Base-by-base conservation (phyloP, 2,329 filamentous ascomycete genomes). In the Calonectria pseudoreteaudii region DNA sequence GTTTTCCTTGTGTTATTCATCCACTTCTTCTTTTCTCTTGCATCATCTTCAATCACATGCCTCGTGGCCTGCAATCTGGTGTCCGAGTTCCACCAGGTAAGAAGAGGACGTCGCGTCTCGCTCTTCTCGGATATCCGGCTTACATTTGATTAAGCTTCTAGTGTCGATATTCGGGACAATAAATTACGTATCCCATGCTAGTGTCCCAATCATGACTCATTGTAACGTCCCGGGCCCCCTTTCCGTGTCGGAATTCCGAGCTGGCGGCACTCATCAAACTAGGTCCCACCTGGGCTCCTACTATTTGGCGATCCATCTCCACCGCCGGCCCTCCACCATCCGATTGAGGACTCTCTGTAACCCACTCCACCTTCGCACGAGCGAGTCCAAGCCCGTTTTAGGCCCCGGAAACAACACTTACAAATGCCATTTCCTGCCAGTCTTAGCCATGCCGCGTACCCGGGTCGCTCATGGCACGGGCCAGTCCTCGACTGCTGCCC, bases 191-290 rank as follows among this genome's bases (percentile, higher is more conserved):
- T 44, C 41, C 41, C 41, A 44, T n/a, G 41, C n/a, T 44, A 44
- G 41, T 44, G 41, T n/a, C 41, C 41, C 41, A 44, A 44, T 44
- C 41, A 44, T 44, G 41, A 44, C 41, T 44, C 41, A 44, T n/a
- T 44, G 41, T 9, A 44, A 34, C 49, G 58, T 28, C 58, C 58
- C 62, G 36, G 31, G 31, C 2, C 44, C 30, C 44, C 31, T 36
- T 38, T 65, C 23, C 13, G 20, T 18, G 41, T 75, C 79, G 79
- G 79, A 75, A 68, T 74, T 80, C 76, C 67, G 68, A 76, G 49
- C 9, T n/a, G 44, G 71, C 75, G 77, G 75, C 66, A 80, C 77
- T 79, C 77, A 79, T 72, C 23, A 47, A 30, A 30, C 41, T 28
- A 64, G 41, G 18, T 20, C n/a, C 64, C 56, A 31, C 41, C 58